Evolutionary conservation across 2,329 filamentous ascomycete genomes (phyloP), one percentile per base, ranked within the genome.

Genomic region (Fusarium torreyae): DNA sequence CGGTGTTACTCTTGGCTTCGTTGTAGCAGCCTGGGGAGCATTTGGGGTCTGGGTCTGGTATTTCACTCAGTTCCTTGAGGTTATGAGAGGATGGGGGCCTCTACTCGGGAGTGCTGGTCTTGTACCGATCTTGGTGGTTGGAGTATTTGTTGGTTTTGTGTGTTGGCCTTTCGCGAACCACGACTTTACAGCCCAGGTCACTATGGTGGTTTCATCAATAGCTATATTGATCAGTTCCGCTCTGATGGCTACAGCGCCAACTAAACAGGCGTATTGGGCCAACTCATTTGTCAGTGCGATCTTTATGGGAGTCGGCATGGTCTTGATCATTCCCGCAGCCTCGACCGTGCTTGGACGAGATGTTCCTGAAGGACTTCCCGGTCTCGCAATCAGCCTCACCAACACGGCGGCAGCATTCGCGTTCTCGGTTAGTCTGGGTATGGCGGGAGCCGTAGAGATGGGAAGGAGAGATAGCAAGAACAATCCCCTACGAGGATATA

Each of bases 41-140:
- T 75, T 75, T 52, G 71, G 63, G 5, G 52, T 75, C 5, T 75
- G 74, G 74, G 46, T 68, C 17, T 75, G 74, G 73, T 74, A 75
- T 51, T 66, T 72, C 22, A 53, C 66, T 22, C 73, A 70, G 31
- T 67, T 75, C n/a, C 45, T 75, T 6, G 69, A 73, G 45, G 63
- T 65, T 13, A 7, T 75, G 14, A 66, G 74, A 48, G 69, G 54
- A 24, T 75, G 74, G 74, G 59, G 36, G 8, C 49, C 70, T 15
- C 56, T 75, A 5, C 60, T 60, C 5, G 39, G 66, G 13, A 72
- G 71, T 22, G 72, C 71, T 26, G 71, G 62, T 3, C 65, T 75
- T 38, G 61, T 75, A 3, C 73, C 74, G 4, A 28, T 75, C 11
- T 51, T 75, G 7, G 46, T 73, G 13, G 56, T 60, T 11, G 73